Conservation (phyloP, 2,329 filamentous ascomycete species). For the Pseudogymnoascus sp. region DNA sequence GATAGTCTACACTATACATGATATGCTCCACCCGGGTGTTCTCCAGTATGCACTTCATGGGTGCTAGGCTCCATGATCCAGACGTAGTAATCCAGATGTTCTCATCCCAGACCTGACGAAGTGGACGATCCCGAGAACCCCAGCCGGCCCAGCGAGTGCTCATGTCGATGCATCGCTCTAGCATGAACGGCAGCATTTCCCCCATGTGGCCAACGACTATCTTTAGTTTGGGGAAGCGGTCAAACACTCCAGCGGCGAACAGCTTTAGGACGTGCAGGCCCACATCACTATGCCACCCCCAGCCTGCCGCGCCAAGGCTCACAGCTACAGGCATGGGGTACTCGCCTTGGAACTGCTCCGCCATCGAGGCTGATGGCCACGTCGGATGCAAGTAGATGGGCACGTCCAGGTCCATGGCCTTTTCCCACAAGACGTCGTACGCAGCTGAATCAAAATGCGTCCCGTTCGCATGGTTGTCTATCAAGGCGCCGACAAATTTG, state of each 20-base stretch:
- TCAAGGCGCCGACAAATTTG: conserved; percentile 40
- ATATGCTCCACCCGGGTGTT: conserved; percentile 43
- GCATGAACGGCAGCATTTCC: conserved; percentile 45
- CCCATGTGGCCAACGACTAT: conserved; percentile 45
- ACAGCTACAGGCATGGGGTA: conserved; percentile 21
- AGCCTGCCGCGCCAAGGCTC: conserved; percentile 34
- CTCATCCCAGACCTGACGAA: conserved; percentile 43
- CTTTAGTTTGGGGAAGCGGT: conserved; percentile 44
- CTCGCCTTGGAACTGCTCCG: conserved; percentile 20
- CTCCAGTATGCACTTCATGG: conserved; percentile 33
- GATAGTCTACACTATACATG: conserved; percentile 52
- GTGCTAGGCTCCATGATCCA: conserved; percentile 42
- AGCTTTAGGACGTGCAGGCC: conserved; percentile 41
- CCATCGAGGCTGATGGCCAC: conserved; percentile 17
- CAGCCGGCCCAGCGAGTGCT: conserved; percentile 9
- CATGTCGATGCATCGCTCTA: conserved; percentile 37
- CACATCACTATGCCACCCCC: conserved; percentile 43
- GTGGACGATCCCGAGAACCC: conserved; percentile 22
- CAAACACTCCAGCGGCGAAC: conserved; percentile 46
- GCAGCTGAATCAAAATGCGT: conserved; percentile 20
- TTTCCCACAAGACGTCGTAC: conserved; percentile 37
- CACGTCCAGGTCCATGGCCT: conserved; percentile 32
- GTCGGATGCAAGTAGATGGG: conserved; percentile 37
- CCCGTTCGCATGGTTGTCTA: conserved; percentile 34
- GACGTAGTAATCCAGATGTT: conserved; percentile 51